These are phyloP conservation scores for Phoenix dactylifera DNA, from an alignment of 176 grass and related monocot genomes.

Conservation along the genomic window DNA sequence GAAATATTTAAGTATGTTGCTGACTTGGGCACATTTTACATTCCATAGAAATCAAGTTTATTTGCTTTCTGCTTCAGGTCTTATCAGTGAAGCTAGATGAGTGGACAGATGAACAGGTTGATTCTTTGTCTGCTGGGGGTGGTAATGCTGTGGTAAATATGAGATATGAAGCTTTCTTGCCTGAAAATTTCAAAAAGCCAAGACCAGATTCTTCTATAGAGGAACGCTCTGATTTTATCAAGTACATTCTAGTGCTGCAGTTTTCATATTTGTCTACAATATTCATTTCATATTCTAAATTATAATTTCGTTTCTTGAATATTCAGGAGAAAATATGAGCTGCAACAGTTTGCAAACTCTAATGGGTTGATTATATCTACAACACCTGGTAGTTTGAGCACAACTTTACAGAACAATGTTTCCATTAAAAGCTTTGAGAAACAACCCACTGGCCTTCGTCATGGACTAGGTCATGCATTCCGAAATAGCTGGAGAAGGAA, in stretches of 20 bases:
- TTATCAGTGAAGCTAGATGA: conserved; percentile 84
- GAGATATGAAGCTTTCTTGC: conserved; percentile 79
- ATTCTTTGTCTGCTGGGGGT: conserved; percentile 48
- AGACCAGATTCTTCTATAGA: conserved; percentile 67
- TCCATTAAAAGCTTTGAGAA: conserved; percentile 32
- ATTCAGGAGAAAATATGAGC: conserved; percentile 82
- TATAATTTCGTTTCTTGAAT: neutral
- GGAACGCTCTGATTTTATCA: conserved; percentile 71
- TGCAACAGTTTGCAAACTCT: conserved; percentile 50
- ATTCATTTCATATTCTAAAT: no score
- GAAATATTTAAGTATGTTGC: conserved; percentile 31
- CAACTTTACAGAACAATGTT: neutral
- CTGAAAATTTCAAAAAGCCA: conserved; percentile 53
- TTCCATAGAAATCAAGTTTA: neutral
- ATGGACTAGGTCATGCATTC: conserved; percentile 59
- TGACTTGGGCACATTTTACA: neutral
- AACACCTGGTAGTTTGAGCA: neutral
- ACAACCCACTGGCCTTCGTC: conserved; percentile 40
- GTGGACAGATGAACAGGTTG: conserved; percentile 86
- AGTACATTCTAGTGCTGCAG: conserved; percentile 20
- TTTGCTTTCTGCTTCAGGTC: conserved; percentile 38
- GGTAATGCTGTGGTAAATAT: conserved; percentile 66
- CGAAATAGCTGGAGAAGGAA: conserved; percentile 89
- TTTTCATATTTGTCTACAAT: neutral
- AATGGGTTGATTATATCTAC: neutral